phyloP scores from a whole-genome alignment of 768 basidiomycete species.

The Termitomyces sp. region DNA sequence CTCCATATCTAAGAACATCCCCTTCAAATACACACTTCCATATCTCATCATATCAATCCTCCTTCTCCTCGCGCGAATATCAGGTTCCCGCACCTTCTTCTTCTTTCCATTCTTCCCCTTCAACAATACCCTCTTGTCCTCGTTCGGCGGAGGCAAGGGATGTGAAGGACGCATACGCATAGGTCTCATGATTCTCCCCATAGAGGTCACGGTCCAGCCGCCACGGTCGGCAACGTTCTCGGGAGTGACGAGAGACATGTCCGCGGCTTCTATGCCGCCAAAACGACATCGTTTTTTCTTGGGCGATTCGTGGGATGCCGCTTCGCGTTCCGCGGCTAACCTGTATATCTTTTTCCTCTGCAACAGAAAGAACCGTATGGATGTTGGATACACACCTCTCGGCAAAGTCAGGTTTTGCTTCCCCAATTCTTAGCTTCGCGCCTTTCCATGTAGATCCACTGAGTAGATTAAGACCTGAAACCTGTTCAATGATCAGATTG shows the following conservation, averaged over 20 bases:
- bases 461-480: conserved; percentile 69
- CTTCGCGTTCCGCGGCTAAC: conserved; percentile 28
- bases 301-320: conserved; percentile 24
- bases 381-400: conserved; percentile 41
- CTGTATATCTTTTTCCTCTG: conserved; percentile 15
- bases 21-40: conserved; percentile 66
- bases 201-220: conserved; percentile 67
- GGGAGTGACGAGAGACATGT: conserved; percentile 61
- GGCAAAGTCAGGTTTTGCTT: conserved; percentile 71
- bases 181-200: conserved; percentile 60
- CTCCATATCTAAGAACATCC: conserved; percentile 53
- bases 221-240: conserved; percentile 44
- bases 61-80: conserved; percentile 49
- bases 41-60: conserved; percentile 72
- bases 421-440: conserved; percentile 75
- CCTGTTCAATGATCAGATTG: conserved; percentile 32
- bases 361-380: not conserved
- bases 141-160: conserved; percentile 40
- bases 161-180: conserved; percentile 65
- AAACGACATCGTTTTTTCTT: conserved; percentile 37
- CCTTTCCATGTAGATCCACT: conserved; percentile 88
- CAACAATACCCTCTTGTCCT: conserved; percentile 15
- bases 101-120: conserved; percentile 18
- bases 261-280: conserved; percentile 40
- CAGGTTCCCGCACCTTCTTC: conserved; percentile 45